A percentile compares a stretch with the other conserved stretches of the same genome.
phyloP scores from a whole-genome alignment of 2,329 filamentous ascomycete species.

The Camptophora hylomeconis region DNA sequence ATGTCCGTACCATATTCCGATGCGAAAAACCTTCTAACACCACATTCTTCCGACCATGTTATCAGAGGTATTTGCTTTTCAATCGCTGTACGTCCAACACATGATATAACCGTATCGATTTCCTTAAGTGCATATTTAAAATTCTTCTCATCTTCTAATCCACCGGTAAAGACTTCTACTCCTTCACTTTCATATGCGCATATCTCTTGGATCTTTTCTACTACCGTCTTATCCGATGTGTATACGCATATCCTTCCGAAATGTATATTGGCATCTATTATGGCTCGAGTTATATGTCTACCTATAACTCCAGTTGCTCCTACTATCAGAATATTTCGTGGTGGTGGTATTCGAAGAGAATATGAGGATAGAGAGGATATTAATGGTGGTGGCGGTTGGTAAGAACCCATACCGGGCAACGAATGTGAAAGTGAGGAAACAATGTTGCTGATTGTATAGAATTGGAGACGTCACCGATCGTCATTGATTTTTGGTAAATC shows the following conservation, averaged over 20 bases:
- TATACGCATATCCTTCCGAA: conserved; percentile 43
- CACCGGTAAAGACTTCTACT: conserved; percentile 43
- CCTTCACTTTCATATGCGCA: conserved; percentile 33
- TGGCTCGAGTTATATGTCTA: conserved; percentile 36
- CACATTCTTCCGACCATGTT: conserved; percentile 41
- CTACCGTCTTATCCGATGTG: conserved; percentile 41
- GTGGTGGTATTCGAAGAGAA: conserved; percentile 4
- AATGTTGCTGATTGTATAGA: too few species aligned
- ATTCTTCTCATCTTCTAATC: conserved; percentile 39
- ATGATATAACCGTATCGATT: conserved; percentile 53
- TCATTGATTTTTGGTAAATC: too few species aligned
- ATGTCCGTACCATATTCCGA: conserved; percentile 57
- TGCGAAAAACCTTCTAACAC: conserved; percentile 52
- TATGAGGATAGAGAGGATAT: too few species aligned
- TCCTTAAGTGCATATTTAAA: conserved; percentile 43
- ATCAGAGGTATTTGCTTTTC: conserved; percentile 50
- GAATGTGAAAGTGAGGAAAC: too few species aligned
- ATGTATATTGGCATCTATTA: conserved; percentile 26
- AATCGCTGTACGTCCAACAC: conserved; percentile 51
- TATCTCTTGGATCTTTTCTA: conserved; percentile 38
- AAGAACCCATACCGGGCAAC: too few species aligned
- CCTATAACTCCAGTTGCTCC: conserved; percentile 42
- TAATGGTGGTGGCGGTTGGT: too few species aligned
- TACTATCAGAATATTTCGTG: conserved; percentile 37
- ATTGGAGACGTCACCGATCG: too few species aligned